phyloP scores from a whole-genome alignment of 2,329 filamentous ascomycete species.

The Hypomyces rosellus region DNA sequence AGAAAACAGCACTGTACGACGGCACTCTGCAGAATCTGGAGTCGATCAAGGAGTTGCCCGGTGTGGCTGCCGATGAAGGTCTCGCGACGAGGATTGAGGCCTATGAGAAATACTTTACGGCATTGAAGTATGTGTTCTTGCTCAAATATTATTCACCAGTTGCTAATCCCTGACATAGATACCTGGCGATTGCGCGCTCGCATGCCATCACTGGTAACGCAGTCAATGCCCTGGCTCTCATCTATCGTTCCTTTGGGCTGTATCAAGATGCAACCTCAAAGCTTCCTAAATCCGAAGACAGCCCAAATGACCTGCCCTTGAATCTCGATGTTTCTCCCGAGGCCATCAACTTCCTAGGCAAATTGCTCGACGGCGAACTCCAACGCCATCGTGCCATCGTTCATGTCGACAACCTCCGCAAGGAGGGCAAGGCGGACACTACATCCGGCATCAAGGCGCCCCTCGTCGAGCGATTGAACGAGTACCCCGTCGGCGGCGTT shows the following conservation, averaged over 20 bases:
- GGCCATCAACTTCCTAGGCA: slow-evolving; percentile 53
- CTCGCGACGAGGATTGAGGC: slow-evolving; percentile 74
- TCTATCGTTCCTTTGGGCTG: slow-evolving; percentile 63
- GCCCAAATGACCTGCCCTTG: slow-evolving; percentile 35
- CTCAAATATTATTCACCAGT: slow-evolving; percentile 2
- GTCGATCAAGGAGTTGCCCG: slow-evolving; percentile 80
- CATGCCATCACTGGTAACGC: slow-evolving; percentile 67
- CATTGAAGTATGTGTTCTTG: slow-evolving; percentile 63
- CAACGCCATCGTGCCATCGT: slow-evolving; percentile 81
- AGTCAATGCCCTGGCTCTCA: slow-evolving; percentile 78
- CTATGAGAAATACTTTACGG: slow-evolving; percentile 76
- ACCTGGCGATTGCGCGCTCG: slow-evolving; percentile 77
- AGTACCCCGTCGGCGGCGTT: slow-evolving; percentile 67
- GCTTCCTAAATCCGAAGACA: slow-evolving; percentile 33
- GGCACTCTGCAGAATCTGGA: slow-evolving; percentile 86
- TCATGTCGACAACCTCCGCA: slow-evolving; percentile 64
- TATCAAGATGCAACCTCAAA: slow-evolving; percentile 46
- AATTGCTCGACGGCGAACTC: slow-evolving; percentile 62
- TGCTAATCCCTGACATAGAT: slow-evolving; percentile 42
- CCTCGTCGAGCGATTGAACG: slow-evolving; percentile 66
- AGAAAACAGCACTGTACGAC: slow-evolving; percentile 85
- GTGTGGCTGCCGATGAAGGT: slow-evolving; percentile 74
- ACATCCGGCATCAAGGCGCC: slow-evolving; percentile 35
- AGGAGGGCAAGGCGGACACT: slow-evolving; percentile 39
- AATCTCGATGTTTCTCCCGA: slow-evolving; percentile 60